These are phyloP conservation scores for Diplosphaera chodatii DNA, from an alignment of 139 green algal genomes.

Conservation along the genomic window DNA sequence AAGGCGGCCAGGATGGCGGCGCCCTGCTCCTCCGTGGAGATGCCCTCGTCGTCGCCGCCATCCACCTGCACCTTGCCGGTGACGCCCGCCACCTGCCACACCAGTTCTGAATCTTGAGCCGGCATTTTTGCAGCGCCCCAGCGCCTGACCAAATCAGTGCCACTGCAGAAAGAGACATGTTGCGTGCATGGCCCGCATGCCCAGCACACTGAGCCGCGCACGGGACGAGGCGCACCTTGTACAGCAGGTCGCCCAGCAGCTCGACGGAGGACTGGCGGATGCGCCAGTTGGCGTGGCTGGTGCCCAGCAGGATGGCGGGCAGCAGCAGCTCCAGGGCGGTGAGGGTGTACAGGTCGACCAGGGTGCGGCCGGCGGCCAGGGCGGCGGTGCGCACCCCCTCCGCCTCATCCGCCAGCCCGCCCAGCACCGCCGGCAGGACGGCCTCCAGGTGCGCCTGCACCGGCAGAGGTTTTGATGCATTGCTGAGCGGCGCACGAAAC, in stretches of 20 bases:
- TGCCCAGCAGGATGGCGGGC: conserved; percentile 52
- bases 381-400: conserved; percentile 90
- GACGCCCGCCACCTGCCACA: conserved; percentile 70
- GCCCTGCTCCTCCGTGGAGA: conserved; percentile 76
- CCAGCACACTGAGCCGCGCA: too few relatives aligned
- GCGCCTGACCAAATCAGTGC: too few relatives aligned
- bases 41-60: conserved; percentile 85
- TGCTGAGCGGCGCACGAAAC: too few relatives aligned
- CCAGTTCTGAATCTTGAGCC: background rate
- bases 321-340: conserved; percentile 79
- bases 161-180: too few relatives aligned
- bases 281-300: conserved; percentile 82
- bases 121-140: too few relatives aligned
- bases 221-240: conserved; percentile 69
- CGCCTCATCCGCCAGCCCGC: conserved; percentile 88
- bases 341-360: conserved; percentile 76
- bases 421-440: conserved; percentile 81
- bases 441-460: conserved; percentile 61
- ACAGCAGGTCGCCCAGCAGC: conserved; percentile 93
- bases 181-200: background rate
- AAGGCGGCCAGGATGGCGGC: conserved; percentile 71
- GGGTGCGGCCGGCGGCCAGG: conserved; percentile 62
- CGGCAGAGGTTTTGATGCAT: too few relatives aligned
- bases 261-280: conserved; percentile 85
- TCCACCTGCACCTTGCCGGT: conserved; percentile 81